Conservation (phyloP, 1,284 basidiomycete species). For the Heterobasidion occidentale region DNA sequence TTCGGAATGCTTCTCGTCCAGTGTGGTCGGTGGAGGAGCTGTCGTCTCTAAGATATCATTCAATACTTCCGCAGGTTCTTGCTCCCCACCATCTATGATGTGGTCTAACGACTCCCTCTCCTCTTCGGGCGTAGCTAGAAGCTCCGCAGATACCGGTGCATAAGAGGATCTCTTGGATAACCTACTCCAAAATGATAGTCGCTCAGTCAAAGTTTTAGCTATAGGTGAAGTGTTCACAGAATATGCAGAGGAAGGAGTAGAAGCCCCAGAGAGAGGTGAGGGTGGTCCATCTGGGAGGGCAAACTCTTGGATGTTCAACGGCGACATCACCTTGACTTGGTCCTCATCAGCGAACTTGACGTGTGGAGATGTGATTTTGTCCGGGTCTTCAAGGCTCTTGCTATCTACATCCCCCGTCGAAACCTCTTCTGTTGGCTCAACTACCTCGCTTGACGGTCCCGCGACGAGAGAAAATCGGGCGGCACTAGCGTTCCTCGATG, state of each 20-base stretch:
- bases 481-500: constrained; percentile 35
- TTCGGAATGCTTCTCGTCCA: constrained; percentile 60
- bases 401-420: not conserved
- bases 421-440: not conserved
- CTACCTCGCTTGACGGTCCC: constrained; percentile 10
- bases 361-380: constrained; percentile 17
- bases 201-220: constrained; percentile 51
- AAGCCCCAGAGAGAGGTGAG: constrained; percentile 40
- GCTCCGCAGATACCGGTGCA: constrained; percentile 13
- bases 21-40: constrained; percentile 48
- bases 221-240: constrained; percentile 41
- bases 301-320: constrained; percentile 18
- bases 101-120: constrained; percentile 39
- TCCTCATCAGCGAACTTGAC: constrained; percentile 42
- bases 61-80: constrained; percentile 42
- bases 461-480: constrained; percentile 37
- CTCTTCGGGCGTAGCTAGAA: constrained; percentile 18
- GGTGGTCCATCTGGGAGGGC: constrained; percentile 17
- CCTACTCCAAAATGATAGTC: constrained; percentile 67
- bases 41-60: constrained; percentile 46
- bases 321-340: constrained; percentile 34
- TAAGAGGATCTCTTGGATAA: constrained; percentile 33
- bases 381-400: constrained; percentile 1
- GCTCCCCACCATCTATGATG: constrained; percentile 38
- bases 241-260: constrained; percentile 44